Base-by-base conservation (phyloP, 2,329 filamentous ascomycete genomes). In the Xylariales sp. region DNA sequence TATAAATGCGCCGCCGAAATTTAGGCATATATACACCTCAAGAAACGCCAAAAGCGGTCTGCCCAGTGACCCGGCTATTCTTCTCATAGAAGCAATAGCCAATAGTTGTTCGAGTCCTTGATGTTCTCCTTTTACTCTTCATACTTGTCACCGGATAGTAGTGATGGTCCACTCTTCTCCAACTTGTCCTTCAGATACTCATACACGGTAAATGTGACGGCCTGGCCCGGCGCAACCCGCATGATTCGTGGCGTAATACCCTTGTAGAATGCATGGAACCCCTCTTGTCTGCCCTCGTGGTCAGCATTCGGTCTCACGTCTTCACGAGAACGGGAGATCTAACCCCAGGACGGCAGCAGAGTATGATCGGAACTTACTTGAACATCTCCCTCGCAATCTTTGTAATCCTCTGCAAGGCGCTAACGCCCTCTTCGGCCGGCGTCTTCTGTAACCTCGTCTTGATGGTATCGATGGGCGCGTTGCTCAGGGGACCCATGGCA, bases 401-500 rank as follows among this genome's bases (percentile, higher is more conserved):
- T 21, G 78, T 73, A 54, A 98, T 96, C 46, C 93, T 75, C 44
- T 78, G 76, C 53, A 94, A 65, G 10, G 93, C 91, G 34, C 82
- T 86, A 58, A 90, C 84, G 12, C 91, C 90, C 4, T 82, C 77
- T 65, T 86, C 77, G 3, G 86, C 89, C 1, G 88, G 88, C 38
- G 82, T 93, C 68, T 88, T 93, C 65, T 98, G 93, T 62, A 98
- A 69, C 38, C 93, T 75, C 31, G 93, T 98, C 81, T 98, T 98
- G 73, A 98, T 97, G 28, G 93, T 98, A 60, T 98, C 93, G 61
- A 98, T 97, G 16, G 93, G 93, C 20, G 94, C 93, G 61, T 98
- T 98, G 54, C 86, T 93, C 59, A 98, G 78, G 4, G 93, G 93
- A 1, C 93, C 93, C 79, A 98, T 94, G 47, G 93, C 93, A 53